Evolutionary conservation across 352 stramenopile genomes (phyloP), one percentile per base, ranked within the genome.

Genomic region (Chrysophaeum taylorii): DNA sequence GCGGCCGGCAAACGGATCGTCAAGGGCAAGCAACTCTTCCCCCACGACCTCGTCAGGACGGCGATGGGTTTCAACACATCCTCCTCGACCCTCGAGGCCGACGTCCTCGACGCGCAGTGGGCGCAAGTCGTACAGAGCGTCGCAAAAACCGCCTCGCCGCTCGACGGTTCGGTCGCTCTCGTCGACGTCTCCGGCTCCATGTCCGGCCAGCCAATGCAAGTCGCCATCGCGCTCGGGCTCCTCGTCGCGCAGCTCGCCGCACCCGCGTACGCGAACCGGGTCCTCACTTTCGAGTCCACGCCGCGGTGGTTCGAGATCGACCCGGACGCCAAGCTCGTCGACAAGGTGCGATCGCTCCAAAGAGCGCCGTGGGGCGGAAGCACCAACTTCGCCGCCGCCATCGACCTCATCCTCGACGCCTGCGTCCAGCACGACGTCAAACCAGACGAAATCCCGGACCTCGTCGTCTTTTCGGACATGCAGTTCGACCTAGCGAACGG

Each of bases 401-500:
- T 89, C 64, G 76, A 83, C 0, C 73, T 75, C 12, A 79, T 93
- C 31, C 72, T 91, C 16, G 37, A 77, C 0, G 71, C 86, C 2
- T 81, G 78, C 16, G 72, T 64, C 21, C 38, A 79, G 29, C 41
- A 79, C 29, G 69, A 76, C 21, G 61, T 92, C 1, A 31, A 41
- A 1, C 12, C 36, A 0, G 74, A 86, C 0, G 75, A 87, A 39
- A 82, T 89, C 70, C 87, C 84, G 4, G 64, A 82, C 36, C 72
- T 93, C 27, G 84, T 91, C 52, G 84, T 93, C 23, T 78, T 93
- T 68, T 88, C 82, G 14, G 85, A 91, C 71, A 92, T 93, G 87
- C 84, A 89, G 76, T 90, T 90, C 52, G 70, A 92, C 72, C 7
- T 37, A 9, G 84, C 84, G 0, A 70, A 81, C 53, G 18, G 27